Base-by-base conservation (phyloP, 2,329 filamentous ascomycete genomes). In the Colletotrichum euphorbiae region DNA sequence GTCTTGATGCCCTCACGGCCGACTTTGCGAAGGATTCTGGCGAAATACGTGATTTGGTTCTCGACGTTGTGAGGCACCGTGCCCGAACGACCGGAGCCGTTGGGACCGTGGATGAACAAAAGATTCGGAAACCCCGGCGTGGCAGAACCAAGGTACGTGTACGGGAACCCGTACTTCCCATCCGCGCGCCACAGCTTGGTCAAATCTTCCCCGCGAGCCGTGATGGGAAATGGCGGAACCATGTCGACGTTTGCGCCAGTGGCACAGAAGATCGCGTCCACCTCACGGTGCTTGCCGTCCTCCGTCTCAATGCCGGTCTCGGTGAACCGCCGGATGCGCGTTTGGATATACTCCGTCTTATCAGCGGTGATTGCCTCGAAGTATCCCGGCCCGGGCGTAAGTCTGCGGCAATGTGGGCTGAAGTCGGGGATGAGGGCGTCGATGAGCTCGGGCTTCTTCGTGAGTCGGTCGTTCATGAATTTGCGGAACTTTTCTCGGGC, bases 21-120 rank as follows among this genome's bases (percentile, higher is more conserved):
- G 0, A 88, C 82, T 73, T 93, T 93, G 52, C 91, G 88, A 0
- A 93, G 80, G 1, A 92, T 79, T 72, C 90, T 90, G 15, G 90
- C 88, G 63, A 88, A 85, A 75, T 90, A 91, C 0, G 87, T 85
- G 1, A 91, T 76, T 70, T 91, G 87, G 6, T 85, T 89, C 76
- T 93, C 91, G 24, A 90, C 83, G 67, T 83, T 85, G 72, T 91
- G 87, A 1, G 90, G 90, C 0, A 92, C 87, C 0, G 89, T 92
- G 1, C 90, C 91, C 2, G 87, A 88, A 2, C 86, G 83, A 0
- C 88, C 89, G 0, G 84, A 82, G 1, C 83, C 82, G 72, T 90
- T 83, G 0, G 90, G 89, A 0, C 90, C 90, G 31, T 86, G 84
- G 6, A 92, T 73, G 74, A 90, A 90, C 31, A 91, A 81, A 0